Evolutionary conservation across 2,329 filamentous ascomycete species (phyloP), one percentile per base, ranked within the genome.

Genomic region (Colletotrichum shisoi): DNA sequence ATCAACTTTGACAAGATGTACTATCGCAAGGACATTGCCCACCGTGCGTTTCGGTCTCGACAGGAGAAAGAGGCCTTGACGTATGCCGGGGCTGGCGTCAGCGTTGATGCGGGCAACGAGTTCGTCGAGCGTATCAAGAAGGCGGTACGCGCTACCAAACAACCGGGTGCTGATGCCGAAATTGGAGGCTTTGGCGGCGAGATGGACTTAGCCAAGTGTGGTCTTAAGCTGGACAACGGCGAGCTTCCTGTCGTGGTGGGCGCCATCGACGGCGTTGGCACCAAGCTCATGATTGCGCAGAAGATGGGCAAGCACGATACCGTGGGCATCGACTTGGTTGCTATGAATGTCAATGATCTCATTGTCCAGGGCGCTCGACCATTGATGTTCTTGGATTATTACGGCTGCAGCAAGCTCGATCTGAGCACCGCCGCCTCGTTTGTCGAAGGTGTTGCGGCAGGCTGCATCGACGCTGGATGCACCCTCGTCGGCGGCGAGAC

Each of bases 271-370:
- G 95, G 95, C 59, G 93, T 98, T 44, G 95, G 94, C 67, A 98
- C 94, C 56, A 98, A 98, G 82, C 89, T 98, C 73, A 96, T 96
- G 85, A 92, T 99, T 74, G 95, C 95, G 0, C 94, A 97, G 76
- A 87, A 89, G 13, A 91, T 96, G 82, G 86, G 89, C 73, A 93
- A 96, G 80, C 95, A 97, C 79, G 89, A 94, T 78, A 97, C 94
- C 3, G 94, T 99, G 12, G 95, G 95, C 68, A 93, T 99, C 73
- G 95, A 99, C 76, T 86, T 99, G 42, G 95, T 99, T 4, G 95
- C 95, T 71, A 98, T 98, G 94, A 98, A 97, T 78, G 95, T 98
- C 76, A 99, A 99, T 78, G 95, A 99, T 75, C 85, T 99, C 0
- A 90, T 99, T 58, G 95, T 98, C 9, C 94, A 98, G 81, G 95